phyloP scores from a whole-genome alignment of 768 basidiomycete genomes.

The Lentinula aciculospora region DNA sequence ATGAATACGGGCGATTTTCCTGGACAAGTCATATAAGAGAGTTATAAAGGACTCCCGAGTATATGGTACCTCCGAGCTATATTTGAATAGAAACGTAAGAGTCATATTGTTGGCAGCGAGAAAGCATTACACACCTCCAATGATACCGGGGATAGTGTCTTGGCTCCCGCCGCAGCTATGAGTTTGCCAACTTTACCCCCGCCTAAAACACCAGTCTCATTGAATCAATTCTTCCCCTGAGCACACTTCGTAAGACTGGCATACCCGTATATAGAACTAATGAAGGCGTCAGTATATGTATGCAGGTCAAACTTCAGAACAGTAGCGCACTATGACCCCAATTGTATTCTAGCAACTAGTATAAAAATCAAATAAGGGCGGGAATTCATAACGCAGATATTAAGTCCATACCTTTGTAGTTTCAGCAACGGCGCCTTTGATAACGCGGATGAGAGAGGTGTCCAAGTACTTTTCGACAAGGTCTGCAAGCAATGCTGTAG shows the following conservation, averaged over 20 bases:
- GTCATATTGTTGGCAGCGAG: not conserved
- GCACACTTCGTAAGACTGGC: not conserved
- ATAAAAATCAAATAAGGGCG: not conserved
- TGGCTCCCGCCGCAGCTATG: slow-evolving; percentile 69
- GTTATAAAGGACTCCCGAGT: slow-evolving; percentile 37
- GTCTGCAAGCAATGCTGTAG: slow-evolving; percentile 54
- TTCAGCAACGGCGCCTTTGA: slow-evolving; percentile 65
- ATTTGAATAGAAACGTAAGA: not conserved
- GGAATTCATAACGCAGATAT: slow-evolving; percentile 8
- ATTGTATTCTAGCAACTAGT: slow-evolving; percentile 62
- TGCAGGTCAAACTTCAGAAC: not conserved
- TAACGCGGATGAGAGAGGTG: slow-evolving; percentile 52
- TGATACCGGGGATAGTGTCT: slow-evolving; percentile 65
- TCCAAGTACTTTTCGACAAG: slow-evolving; percentile 77
- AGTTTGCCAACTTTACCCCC: slow-evolving; percentile 55
- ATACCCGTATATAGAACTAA: slow-evolving; percentile 62
- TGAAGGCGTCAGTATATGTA: slow-evolving; percentile 13
- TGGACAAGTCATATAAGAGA: not conserved
- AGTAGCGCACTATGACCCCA: slow-evolving; percentile 50
- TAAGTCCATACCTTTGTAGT: slow-evolving; percentile 40
- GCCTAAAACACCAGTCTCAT: not conserved
- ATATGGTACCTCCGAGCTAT: too few species aligned
- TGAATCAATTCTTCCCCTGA: not conserved
- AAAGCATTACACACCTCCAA: slow-evolving; percentile 36
- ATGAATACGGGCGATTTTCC: slow-evolving; percentile 41